phyloP scores from a whole-genome alignment of 768 basidiomycete species.

The Pilatotrama ljubarskyi region DNA sequence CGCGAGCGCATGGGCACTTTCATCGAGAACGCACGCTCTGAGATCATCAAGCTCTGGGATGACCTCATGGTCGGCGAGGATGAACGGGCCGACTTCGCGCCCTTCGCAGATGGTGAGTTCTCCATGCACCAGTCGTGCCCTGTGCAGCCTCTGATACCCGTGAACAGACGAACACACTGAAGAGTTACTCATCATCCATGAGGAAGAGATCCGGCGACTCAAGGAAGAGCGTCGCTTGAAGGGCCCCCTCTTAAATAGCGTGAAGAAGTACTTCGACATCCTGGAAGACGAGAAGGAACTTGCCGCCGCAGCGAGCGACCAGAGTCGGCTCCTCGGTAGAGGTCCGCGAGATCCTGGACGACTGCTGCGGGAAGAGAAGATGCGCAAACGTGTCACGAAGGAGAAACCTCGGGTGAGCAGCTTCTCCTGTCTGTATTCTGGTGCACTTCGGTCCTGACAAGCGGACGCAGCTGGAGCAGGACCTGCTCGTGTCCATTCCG shows the following conservation, averaged over 20 bases:
- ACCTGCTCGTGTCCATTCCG: slow-evolving; percentile 75
- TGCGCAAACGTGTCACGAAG: slow-evolving; percentile 89
- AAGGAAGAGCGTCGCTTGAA: slow-evolving; percentile 83
- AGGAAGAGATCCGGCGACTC: slow-evolving; percentile 78
- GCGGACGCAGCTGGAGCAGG: slow-evolving; percentile 74
- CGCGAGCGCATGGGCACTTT: slow-evolving; percentile 85
- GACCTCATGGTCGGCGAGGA: slow-evolving; percentile 84
- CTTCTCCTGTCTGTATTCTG: background rate
- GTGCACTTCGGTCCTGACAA: background rate
- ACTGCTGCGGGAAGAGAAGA: slow-evolving; percentile 92
- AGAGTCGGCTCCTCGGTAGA: slow-evolving; percentile 76
- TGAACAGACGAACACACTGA: slow-evolving; percentile 81
- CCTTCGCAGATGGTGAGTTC: slow-evolving; percentile 76
- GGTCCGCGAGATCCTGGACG: slow-evolving; percentile 83
- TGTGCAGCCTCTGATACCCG: slow-evolving; percentile 2
- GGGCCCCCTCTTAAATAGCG: slow-evolving; percentile 67
- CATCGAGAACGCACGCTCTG: slow-evolving; percentile 75
- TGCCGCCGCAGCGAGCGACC: slow-evolving; percentile 76
- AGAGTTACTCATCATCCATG: slow-evolving; percentile 81
- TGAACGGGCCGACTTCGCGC: slow-evolving; percentile 77
- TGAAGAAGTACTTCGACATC: slow-evolving; percentile 90
- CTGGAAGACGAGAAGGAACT: slow-evolving; percentile 89
- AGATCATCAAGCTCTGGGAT: slow-evolving; percentile 83
- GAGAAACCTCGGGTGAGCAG: slow-evolving; percentile 85
- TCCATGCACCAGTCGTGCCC: too few relatives aligned